Base-by-base conservation (phyloP, 768 basidiomycete species). In the Galerina sulciceps region DNA sequence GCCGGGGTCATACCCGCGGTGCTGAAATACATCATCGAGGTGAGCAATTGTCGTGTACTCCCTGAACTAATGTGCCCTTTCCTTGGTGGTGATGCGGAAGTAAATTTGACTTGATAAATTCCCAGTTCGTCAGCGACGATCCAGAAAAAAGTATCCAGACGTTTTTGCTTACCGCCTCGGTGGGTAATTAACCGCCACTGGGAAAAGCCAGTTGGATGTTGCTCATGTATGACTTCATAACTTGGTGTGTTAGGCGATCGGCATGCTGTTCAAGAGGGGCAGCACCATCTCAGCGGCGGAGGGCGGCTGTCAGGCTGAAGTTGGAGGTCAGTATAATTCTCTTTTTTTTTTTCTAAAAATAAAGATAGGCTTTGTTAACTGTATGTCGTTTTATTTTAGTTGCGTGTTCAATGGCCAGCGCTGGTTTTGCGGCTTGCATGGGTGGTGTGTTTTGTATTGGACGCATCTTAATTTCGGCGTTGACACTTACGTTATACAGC, bases 211-310 rank as follows among this genome's bases (percentile, higher is more conserved):
- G 80, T 92, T 53, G 93, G 93, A 67, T 63, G 85, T 78, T 60
- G 22, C 4, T 54, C 35, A 58, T 55, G 17, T 5, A 43, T 38
- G 23, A 9, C 23, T 37, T 17, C 47, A 40, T 20, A 53, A 49
- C 66, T 23, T 26, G 36, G 34, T 38, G 59, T 38, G 18, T 48
- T n/a, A 92, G 90, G 90, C 95, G 9, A 76, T 96, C 53, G 94
- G 96, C 14, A 97, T 97, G 95, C 77, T 97, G 34, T 96, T 94
- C 79, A 98, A 99, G 71, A 86, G 96, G 58, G 94, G 95, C n/a
- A 94, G 93, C 61, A 96, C 96, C 1, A 97, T 98, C 50, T 93
- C 91, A 46, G 96, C 96, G 13, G 95, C 96, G 0, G 96, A 99
- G 74, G 96, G 96, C 17, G 94, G 88, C 10, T 96, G 94, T 71